Evolutionary conservation across 768 basidiomycete species (phyloP).

Genomic region (Amanita thiersii): DNA sequence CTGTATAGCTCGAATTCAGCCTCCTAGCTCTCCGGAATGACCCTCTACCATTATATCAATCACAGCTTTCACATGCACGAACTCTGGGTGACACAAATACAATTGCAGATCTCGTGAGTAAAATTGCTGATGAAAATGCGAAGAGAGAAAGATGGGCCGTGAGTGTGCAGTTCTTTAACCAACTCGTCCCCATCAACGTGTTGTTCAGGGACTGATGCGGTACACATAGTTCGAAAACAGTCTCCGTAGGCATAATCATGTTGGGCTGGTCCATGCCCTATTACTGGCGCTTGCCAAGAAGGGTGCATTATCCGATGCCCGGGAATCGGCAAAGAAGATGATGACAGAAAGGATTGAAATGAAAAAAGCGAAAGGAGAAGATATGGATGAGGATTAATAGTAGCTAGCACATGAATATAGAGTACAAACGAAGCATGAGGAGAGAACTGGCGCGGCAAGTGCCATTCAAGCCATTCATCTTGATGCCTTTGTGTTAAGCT

Average conservation of each 20-base stretch:
- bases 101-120: slow-evolving; percentile 46
- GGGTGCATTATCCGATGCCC: slow-evolving; percentile 48
- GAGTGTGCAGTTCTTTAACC: slow-evolving; percentile 24
- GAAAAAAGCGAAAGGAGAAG: slow-evolving; percentile 34
- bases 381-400: slow-evolving; percentile 42
- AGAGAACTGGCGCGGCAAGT: too few species aligned
- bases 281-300: slow-evolving; percentile 67
- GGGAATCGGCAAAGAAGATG: slow-evolving; percentile 32
- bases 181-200: slow-evolving; percentile 10
- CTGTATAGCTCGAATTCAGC: slow-evolving; percentile 80
- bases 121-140: slow-evolving; percentile 56
- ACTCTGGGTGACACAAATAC: slow-evolving; percentile 29
- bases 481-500: too few species aligned
- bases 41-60: slow-evolving; percentile 61
- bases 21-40: slow-evolving; percentile 82
- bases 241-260: slow-evolving; percentile 78
- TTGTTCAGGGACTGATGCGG: slow-evolving; percentile 10
- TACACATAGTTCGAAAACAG: slow-evolving; percentile 73
- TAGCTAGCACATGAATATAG: too few species aligned
- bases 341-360: slow-evolving; percentile 41
- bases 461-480: too few species aligned
- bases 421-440: too few species aligned
- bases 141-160: slow-evolving; percentile 82
- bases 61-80: slow-evolving; percentile 45
- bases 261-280: slow-evolving; percentile 72